Conservation (phyloP, 768 basidiomycete genomes). For the Neoboletus magnificus region DNA sequence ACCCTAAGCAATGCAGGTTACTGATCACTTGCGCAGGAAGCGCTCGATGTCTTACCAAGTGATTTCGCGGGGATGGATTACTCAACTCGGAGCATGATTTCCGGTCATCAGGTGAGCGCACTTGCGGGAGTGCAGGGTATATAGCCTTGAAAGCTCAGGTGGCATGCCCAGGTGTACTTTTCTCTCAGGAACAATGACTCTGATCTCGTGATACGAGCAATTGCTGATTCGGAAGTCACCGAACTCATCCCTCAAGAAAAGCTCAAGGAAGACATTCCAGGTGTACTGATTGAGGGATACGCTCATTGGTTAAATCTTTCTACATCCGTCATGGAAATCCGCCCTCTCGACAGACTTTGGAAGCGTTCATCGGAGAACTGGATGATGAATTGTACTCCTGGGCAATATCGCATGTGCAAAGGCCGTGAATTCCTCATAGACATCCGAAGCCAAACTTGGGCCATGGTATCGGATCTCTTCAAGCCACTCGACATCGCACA, state of each 20-base stretch:
- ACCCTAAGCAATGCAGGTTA: too few species aligned
- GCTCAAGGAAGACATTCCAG: conserved; percentile 26
- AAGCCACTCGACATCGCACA: conserved; percentile 21
- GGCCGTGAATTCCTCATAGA: conserved; percentile 21
- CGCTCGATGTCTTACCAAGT: conserved; percentile 21
- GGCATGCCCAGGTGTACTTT: conserved; percentile 21
- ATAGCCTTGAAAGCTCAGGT: not conserved
- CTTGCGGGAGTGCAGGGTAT: not conserved
- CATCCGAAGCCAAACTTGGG: conserved; percentile 25
- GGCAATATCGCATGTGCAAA: conserved; percentile 6
- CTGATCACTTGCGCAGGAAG: conserved; percentile 14
- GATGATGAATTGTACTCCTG: conserved; percentile 15
- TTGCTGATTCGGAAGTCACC: not conserved
- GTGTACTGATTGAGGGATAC: conserved; percentile 17
- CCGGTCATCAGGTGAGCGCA: conserved; percentile 16
- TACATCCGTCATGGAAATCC: conserved; percentile 24
- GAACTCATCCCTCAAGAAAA: conserved; percentile 25
- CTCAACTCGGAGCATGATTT: conserved; percentile 16
- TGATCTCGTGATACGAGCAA: conserved; percentile 21
- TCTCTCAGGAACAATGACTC: conserved; percentile 3
- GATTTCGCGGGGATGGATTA: conserved; percentile 29
- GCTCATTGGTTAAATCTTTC: conserved; percentile 33
- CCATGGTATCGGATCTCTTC: conserved; percentile 26
- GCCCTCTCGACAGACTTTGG: conserved; percentile 27
- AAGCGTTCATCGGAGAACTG: conserved; percentile 25